These are phyloP conservation scores for Pseudogymnoascus sp. DNA, from an alignment of 2,329 filamentous ascomycete species.

Conservation along the genomic window DNA sequence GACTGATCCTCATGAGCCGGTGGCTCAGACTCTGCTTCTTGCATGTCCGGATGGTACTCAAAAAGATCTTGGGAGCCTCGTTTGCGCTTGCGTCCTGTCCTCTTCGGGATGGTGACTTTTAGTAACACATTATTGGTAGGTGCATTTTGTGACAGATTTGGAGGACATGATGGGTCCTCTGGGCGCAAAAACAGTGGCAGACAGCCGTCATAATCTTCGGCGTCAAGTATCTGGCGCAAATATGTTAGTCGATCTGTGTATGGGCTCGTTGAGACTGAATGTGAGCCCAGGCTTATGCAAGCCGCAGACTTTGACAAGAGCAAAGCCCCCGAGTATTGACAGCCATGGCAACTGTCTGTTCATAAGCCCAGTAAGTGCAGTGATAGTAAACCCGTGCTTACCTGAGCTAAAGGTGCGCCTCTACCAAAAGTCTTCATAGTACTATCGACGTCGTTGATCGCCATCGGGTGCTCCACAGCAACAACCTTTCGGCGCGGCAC, in stretches of 20 bases:
- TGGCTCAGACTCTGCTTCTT: background rate
- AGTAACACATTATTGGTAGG: slow-evolving; percentile 76
- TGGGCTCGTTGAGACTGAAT: background rate
- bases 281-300: background rate
- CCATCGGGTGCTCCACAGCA: slow-evolving; percentile 58
- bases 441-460: slow-evolving; percentile 55
- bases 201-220: slow-evolving; percentile 37
- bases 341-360: background rate
- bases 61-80: slow-evolving; percentile 63
- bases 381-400: slow-evolving; percentile 18
- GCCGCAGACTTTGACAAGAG: background rate
- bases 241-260: background rate
- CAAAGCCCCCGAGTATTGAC: background rate
- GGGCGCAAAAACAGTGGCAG: slow-evolving; percentile 69
- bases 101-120: slow-evolving; percentile 75
- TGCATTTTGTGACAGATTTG: slow-evolving; percentile 66
- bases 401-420: slow-evolving; percentile 23
- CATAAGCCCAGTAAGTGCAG: slow-evolving; percentile 8
- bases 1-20: background rate
- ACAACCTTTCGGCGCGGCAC: slow-evolving; percentile 46
- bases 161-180: slow-evolving; percentile 69
- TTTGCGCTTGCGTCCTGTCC: slow-evolving; percentile 80
- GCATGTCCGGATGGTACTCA: slow-evolving; percentile 22
- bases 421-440: slow-evolving; percentile 52
- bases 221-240: slow-evolving; percentile 37